Conservation (phyloP, 306 rosid genomes). For the Abrus pulchellus region DNA sequence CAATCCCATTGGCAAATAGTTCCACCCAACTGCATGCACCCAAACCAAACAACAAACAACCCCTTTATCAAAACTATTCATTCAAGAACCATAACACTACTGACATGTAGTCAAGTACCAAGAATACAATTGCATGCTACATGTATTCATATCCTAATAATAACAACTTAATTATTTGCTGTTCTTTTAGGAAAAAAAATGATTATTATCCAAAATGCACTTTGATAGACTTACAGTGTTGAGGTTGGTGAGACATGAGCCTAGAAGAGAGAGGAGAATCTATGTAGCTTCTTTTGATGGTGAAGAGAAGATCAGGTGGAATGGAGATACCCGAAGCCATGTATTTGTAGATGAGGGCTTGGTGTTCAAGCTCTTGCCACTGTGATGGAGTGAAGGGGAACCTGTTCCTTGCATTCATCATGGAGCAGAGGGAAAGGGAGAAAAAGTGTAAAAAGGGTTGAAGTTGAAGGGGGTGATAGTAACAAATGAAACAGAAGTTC, state of each 20-base stretch:
- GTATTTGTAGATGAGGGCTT: slow-evolving; percentile 96
- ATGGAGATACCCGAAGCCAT: slow-evolving; percentile 92
- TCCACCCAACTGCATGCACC: slow-evolving; percentile 87
- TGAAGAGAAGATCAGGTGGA: slow-evolving; percentile 89
- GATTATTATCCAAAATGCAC: background rate
- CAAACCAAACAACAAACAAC: background rate
- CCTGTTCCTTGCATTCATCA: slow-evolving; percentile 71
- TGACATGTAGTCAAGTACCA: too few relatives aligned
- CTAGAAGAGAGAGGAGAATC: slow-evolving; percentile 73
- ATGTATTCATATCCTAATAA: too few relatives aligned
- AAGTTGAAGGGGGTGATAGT: slow-evolving; percentile 5
- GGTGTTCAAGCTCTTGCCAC: slow-evolving; percentile 99
- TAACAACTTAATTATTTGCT: too few relatives aligned
- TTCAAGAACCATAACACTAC: background rate
- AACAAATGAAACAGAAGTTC: slow-evolving; percentile 46
- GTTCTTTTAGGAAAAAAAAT: background rate
- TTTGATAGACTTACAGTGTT: slow-evolving; percentile 62
- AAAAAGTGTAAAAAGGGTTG: slow-evolving; percentile 27
- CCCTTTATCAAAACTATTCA: slow-evolving; percentile 4
- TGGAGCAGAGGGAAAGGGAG: slow-evolving; percentile 1
- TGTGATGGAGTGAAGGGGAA: slow-evolving; percentile 89
- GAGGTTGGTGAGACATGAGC: slow-evolving; percentile 72
- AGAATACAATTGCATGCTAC: too few relatives aligned
- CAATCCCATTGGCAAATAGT: slow-evolving; percentile 85
- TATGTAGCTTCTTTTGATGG: slow-evolving; percentile 70